phyloP scores from a whole-genome alignment of 441 rosid genomes.

The Eruca vesicaria region DNA sequence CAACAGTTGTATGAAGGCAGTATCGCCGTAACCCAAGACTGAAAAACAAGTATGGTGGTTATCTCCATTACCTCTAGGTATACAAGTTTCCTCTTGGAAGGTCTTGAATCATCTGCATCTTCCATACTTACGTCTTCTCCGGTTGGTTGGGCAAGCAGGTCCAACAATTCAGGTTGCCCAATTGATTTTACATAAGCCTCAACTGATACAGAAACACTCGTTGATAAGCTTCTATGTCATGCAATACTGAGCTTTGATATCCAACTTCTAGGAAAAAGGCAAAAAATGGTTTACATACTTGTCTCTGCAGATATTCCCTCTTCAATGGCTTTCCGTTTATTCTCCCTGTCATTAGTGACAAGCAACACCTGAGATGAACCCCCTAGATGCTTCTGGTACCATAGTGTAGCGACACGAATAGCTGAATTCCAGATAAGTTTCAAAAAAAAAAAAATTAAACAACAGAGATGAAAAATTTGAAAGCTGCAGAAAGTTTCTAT shows the following conservation, averaged over 20 bases:
- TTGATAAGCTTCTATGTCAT: slow-evolving; percentile 17
- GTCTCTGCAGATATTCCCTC: slow-evolving; percentile 95
- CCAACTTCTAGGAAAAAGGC: not conserved
- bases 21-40: not conserved
- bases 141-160: slow-evolving; percentile 80
- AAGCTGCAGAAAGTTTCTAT: not conserved
- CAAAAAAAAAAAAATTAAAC: not conserved
- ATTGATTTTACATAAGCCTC: slow-evolving; percentile 81
- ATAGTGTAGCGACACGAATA: slow-evolving; percentile 81
- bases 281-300: slow-evolving; percentile 44
- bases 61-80: slow-evolving; percentile 70
- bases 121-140: slow-evolving; percentile 80
- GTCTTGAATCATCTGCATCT: slow-evolving; percentile 86
- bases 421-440: slow-evolving; percentile 50
- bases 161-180: slow-evolving; percentile 80
- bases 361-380: slow-evolving; percentile 65
- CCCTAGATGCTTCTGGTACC: slow-evolving; percentile 97
- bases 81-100: slow-evolving; percentile 81
- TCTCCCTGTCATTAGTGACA: slow-evolving; percentile 88
- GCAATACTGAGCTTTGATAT: not conserved
- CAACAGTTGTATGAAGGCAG: not conserved
- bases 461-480: not conserved
- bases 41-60: not conserved
- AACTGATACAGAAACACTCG: slow-evolving; percentile 54
- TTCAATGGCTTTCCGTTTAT: slow-evolving; percentile 84